Conservation (phyloP, 2,329 filamentous ascomycete species). For the Ilyonectria robusta region DNA sequence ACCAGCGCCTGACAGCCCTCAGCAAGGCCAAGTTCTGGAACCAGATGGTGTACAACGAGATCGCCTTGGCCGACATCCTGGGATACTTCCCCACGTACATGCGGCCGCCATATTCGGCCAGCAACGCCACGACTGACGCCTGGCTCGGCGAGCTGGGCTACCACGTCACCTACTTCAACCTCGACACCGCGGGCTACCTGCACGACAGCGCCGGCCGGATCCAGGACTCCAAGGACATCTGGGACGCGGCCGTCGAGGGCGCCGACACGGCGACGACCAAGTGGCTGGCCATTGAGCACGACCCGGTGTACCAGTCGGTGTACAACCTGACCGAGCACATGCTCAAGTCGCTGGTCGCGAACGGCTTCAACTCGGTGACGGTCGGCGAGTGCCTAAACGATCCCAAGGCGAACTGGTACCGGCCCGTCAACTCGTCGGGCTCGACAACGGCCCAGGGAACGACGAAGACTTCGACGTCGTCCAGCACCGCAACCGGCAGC, state of each 20-base stretch:
- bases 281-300: slow-evolving; percentile 69
- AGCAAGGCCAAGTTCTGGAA: slow-evolving; percentile 51
- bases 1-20: slow-evolving; percentile 58
- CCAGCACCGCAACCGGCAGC: slow-evolving; percentile 25
- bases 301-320: slow-evolving; percentile 62
- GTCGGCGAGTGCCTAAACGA: slow-evolving; percentile 68
- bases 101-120: slow-evolving; percentile 63
- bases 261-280: slow-evolving; percentile 42
- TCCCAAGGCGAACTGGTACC: slow-evolving; percentile 67
- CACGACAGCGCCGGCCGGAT: slow-evolving; percentile 65
- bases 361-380: slow-evolving; percentile 63
- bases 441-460: slow-evolving; percentile 12
- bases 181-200: slow-evolving; percentile 74
- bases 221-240: slow-evolving; percentile 58
- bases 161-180: slow-evolving; percentile 71
- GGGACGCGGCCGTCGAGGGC: slow-evolving; percentile 55
- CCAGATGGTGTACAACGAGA: slow-evolving; percentile 61
- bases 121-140: slow-evolving; percentile 55
- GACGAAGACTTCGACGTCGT: slow-evolving; percentile 28
- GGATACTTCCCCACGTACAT: slow-evolving; percentile 60
- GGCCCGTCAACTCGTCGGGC: slow-evolving; percentile 18
- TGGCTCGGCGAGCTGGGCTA: slow-evolving; percentile 64
- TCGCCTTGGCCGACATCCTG: slow-evolving; percentile 58
- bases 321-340: slow-evolving; percentile 60
- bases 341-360: slow-evolving; percentile 55